Percentiles rank a stretch among this genome's conserved stretches.
phyloP scores from a whole-genome alignment of 73 alveolate genomes.

The Diophrys appendiculata region DNA sequence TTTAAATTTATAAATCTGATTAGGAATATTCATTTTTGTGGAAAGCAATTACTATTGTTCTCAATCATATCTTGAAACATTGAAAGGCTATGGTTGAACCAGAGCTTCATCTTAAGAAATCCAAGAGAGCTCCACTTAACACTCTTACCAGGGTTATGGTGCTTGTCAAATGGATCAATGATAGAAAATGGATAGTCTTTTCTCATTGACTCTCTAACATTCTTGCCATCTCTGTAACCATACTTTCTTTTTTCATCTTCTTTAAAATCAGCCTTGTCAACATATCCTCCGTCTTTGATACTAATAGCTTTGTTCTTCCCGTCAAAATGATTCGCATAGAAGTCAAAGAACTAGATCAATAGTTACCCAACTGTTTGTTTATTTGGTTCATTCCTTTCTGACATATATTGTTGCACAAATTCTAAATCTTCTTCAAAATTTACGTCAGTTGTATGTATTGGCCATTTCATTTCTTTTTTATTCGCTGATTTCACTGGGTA shows the following conservation, averaged over 20 bases:
- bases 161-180: slow-evolving; percentile 77
- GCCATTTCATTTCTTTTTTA: slow-evolving; percentile 7
- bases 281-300: slow-evolving; percentile 11
- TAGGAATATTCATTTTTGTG: too few species aligned
- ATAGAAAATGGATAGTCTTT: slow-evolving; percentile 75
- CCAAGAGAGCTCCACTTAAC: slow-evolving; percentile 21
- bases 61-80: background rate
- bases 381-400: slow-evolving; percentile 56
- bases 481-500: slow-evolving; percentile 13
- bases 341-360: slow-evolving; percentile 73
- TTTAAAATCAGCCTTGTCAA: background rate
- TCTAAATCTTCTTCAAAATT: slow-evolving; percentile 38
- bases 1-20: too few species aligned
- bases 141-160: slow-evolving; percentile 70
- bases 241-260: too few species aligned
- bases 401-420: slow-evolving; percentile 11
- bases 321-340: slow-evolving; percentile 72
- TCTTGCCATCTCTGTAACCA: background rate
- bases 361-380: slow-evolving; percentile 69
- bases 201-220: slow-evolving; percentile 19
- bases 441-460: slow-evolving; percentile 21
- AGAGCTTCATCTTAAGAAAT: background rate
- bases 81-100: background rate
- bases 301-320: slow-evolving; percentile 35
- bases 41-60: too few species aligned